Evolutionary conservation across 1,284 basidiomycete genomes (phyloP), one percentile per base, ranked within the genome.

Genomic region (Cryptococcus sp.): DNA sequence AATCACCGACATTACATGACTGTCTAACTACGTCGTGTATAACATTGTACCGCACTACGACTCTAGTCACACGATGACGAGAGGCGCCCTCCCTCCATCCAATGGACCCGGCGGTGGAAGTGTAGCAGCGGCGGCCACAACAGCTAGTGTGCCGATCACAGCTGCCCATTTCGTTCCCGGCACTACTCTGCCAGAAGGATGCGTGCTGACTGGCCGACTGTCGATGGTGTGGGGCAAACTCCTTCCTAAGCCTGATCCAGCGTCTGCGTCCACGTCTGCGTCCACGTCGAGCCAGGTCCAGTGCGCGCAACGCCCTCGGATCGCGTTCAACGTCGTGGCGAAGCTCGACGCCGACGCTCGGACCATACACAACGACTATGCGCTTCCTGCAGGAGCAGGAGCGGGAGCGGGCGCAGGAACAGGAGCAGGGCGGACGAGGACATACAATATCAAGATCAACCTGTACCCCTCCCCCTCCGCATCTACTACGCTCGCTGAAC

Each of bases 161-260:
- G 43, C 51, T 27, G 23, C 38, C 16, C 51, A 35, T 20, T 50
- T 61, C 25, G 41, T 49, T 4, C 22, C 47, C 20, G 55, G 51
- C 23, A 42, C 51, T 0, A 39, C 39, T 19, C 27, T 61, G 15
- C 60, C 55, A n/a, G 41, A 35, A 5, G 42, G 45, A 1, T 47
- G 47, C 6, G 49, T 52, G 46, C 27, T 57, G 13, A 35, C 49
- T 19, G 60, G 55, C 15, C 49, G 45, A 22, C 35, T 61, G 42
- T 46, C 20, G n/a, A 43, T 54, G 25, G 45, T 57, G 2, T 61
- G 60, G 60, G 27, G 43, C 22, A 38, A 46, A 19, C 23, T 41
- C 6, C 22, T 16, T 43, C 22, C 54, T 25, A 50, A 50, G 30
- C 30, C 30, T 35, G 30, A 35, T 40, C 38, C 17, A 23, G 27